Evolutionary conservation across 169 alveolate species (phyloP).

Genomic region (Neospora caninum): DNA sequence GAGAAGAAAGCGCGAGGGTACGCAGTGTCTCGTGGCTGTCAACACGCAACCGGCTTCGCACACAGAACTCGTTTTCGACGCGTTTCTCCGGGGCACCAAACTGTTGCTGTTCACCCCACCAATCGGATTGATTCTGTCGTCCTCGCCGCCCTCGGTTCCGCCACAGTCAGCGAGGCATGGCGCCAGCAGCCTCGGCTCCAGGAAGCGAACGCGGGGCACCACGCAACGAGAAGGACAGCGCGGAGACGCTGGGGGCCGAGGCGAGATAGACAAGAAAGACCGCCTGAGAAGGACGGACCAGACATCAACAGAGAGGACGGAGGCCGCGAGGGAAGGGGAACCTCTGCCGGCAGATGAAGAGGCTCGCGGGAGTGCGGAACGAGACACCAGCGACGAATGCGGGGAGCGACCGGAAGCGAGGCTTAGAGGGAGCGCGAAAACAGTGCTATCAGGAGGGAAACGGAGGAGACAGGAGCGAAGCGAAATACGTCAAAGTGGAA

Average conservation of each 20-base stretch:
- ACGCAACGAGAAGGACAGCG: not conserved
- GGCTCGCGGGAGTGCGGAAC: not conserved
- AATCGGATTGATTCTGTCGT: not conserved
- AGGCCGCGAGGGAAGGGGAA: not conserved
- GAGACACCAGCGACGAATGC: not conserved
- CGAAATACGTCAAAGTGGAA: too few relatives aligned
- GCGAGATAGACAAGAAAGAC: not conserved
- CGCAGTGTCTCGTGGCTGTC: too few relatives aligned
- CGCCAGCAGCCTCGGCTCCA: too few relatives aligned
- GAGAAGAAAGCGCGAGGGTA: not conserved
- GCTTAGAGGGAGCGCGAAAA: not conserved
- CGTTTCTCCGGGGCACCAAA: not conserved
- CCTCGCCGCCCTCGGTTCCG: not conserved
- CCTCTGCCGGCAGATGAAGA: not conserved
- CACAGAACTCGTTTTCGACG: not conserved
- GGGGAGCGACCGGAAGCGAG: not conserved
- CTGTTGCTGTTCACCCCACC: not conserved
- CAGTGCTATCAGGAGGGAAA: not conserved
- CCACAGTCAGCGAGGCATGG: not conserved
- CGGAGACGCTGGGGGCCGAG: not conserved
- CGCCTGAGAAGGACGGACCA: too few relatives aligned
- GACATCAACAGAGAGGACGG: not conserved
- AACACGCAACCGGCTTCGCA: not conserved
- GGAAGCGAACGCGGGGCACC: too few relatives aligned
- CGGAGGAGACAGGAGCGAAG: not conserved